These are phyloP conservation scores for Tuctoria greenei DNA, from an alignment of 176 grass and related monocot species.

Conservation along the genomic window DNA sequence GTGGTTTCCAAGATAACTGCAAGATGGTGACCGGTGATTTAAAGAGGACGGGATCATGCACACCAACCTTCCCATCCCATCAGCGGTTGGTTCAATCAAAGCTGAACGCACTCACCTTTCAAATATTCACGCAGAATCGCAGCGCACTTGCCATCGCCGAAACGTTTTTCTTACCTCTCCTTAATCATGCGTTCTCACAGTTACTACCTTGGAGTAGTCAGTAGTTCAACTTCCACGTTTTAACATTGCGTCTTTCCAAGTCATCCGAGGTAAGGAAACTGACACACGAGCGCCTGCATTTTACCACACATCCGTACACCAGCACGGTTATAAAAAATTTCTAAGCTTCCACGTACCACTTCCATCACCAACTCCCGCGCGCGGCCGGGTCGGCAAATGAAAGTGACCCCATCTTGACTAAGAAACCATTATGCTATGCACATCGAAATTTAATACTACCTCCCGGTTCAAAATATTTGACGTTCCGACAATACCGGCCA, in stretches of 20 bases:
- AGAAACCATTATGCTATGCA: constrained; percentile 1
- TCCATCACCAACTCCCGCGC: no score
- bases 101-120: constrained; percentile 20
- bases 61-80: background rate
- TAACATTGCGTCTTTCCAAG: background rate
- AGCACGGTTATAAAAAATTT: background rate
- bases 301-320: background rate
- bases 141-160: background rate
- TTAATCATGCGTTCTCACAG: background rate
- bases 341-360: constrained; percentile 35
- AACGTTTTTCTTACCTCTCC: background rate
- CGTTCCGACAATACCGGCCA: no score
- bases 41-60: constrained; percentile 6
- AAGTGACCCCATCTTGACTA: constrained; percentile 4
- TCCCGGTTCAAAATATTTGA: no score
- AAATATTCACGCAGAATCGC: background rate
- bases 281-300: background rate
- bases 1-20: background rate
- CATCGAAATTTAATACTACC: no score
- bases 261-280: background rate
- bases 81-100: background rate
- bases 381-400: no score
- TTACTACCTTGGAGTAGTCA: background rate
- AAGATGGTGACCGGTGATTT: background rate
- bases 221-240: background rate